Evolutionary conservation across 768 basidiomycete genomes (phyloP), one percentile per base, ranked within the genome.

Genomic region (Auriscalpium vulgare): DNA sequence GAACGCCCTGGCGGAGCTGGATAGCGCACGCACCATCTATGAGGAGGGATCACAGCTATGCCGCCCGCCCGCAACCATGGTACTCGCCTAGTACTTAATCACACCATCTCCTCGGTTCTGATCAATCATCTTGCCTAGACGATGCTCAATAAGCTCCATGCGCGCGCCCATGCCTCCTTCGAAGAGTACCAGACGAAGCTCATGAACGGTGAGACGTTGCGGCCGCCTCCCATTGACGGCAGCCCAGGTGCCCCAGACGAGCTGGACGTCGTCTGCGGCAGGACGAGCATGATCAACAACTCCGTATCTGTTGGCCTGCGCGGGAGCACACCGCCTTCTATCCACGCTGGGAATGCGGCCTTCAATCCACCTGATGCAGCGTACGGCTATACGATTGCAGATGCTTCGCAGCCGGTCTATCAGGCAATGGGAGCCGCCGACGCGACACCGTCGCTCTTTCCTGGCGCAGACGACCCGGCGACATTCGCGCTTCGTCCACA

Each of bases 31-130:
- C 37, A 61, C 68, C 1, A 68, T 79, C 53, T 80, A 75, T 52
- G 71, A 76, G 54, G 69, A 75, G 61, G 76, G 76, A 2, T 77
- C 77, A 4, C 53, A 54, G 23, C 53, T 56, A 5, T 75, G 73
- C 62, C 69, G 74, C 13, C 72, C 76, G 1, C 37, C 56, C 19
- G 57, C 46, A 52, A 55, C 46, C 14, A 34, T 56, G 49, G 48
- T 50, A 43, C 37, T n/a, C n/a, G 35, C 36, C 34, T 10, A 37
- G 23, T 50, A 29, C 16, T 8, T 2, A 14, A n/a, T 13, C 17
- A 9, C 17, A 10, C 4, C 11, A 10, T 10, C 40, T 11, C 36
- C 0, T 37, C 40, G 40, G n/a, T 43, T 43, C n/a, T n/a, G 11
- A 43, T 43, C 40, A 10, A 43, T 43, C 11, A 4, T 21, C 21